Conservation (phyloP, 257 asterid genomes). For the Fraxinus anomala region DNA sequence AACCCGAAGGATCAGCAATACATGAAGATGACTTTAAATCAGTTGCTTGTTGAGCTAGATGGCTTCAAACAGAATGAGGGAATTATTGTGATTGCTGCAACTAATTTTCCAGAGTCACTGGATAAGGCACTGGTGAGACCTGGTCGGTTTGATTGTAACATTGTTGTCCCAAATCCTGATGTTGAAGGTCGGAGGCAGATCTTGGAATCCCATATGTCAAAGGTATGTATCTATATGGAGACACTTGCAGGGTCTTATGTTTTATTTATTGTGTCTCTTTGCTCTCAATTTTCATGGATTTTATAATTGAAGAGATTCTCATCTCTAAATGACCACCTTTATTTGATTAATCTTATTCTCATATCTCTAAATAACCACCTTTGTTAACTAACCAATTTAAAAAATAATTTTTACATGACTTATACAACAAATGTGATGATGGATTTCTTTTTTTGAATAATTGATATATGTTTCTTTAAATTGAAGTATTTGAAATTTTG, state of each 20-base stretch:
- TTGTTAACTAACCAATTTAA: neutral
- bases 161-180: conserved; percentile 96
- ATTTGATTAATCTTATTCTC: neutral
- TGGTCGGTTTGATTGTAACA: conserved; percentile 88
- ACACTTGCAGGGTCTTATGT: neutral
- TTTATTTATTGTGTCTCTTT: neutral
- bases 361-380: neutral
- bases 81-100: conserved; percentile 89
- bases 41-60: conserved; percentile 89
- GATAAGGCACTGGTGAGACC: conserved; percentile 96
- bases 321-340: too few species aligned
- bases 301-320: too few species aligned
- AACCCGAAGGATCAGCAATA: conserved; percentile 90
- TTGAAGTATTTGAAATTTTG: neutral
- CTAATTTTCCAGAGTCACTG: conserved; percentile 87
- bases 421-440: too few species aligned
- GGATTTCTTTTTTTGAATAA: too few species aligned
- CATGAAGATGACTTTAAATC: conserved; percentile 94
- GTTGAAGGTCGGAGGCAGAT: conserved; percentile 97
- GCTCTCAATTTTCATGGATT: too few species aligned
- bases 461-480: neutral
- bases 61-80: conserved; percentile 98
- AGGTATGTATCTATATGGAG: conserved; percentile 46
- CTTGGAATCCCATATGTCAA: conserved; percentile 86
- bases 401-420: too few species aligned